Evolutionary conservation across 306 rosid species (phyloP).

Genomic region (Datisca glomerata): DNA sequence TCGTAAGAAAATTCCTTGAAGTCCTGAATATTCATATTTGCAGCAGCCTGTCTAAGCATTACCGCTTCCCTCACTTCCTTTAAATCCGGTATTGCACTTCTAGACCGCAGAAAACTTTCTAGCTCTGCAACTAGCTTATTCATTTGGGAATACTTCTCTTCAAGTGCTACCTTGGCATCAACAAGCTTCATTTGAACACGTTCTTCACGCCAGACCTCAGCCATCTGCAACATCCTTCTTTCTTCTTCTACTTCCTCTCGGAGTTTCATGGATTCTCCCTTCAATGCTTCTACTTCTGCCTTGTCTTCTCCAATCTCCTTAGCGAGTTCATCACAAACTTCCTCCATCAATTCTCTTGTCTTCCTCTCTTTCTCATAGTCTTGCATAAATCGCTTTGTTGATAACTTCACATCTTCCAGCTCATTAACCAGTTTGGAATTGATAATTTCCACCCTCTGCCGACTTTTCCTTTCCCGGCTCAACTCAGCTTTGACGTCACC

Average conservation of each 20-base stretch:
- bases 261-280: slow-evolving; percentile 50
- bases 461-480: slow-evolving; percentile 68
- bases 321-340: slow-evolving; percentile 90
- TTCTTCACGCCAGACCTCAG: slow-evolving; percentile 98
- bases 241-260: slow-evolving; percentile 87
- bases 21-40: slow-evolving; percentile 51
- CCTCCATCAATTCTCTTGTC: slow-evolving; percentile 62
- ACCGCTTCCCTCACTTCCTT: slow-evolving; percentile 60
- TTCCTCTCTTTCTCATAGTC: slow-evolving; percentile 86
- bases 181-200: slow-evolving; percentile 94
- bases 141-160: slow-evolving; percentile 78
- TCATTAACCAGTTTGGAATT: slow-evolving; percentile 83
- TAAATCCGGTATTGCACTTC: slow-evolving; percentile 32
- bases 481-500: slow-evolving; percentile 62
- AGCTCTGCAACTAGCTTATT: slow-evolving; percentile 61
- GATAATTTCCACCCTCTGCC: slow-evolving; percentile 63
- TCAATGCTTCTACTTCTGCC: slow-evolving; percentile 64
- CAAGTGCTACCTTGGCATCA: slow-evolving; percentile 87
- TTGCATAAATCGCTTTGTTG: slow-evolving; percentile 58
- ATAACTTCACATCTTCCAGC: slow-evolving; percentile 69
- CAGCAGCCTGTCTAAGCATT: slow-evolving; percentile 42
- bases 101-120: slow-evolving; percentile 39
- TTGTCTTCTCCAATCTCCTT: slow-evolving; percentile 93
- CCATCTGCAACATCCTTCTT: slow-evolving; percentile 87
- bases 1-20: slow-evolving; percentile 60